Conservation (phyloP, 108 stramenopile species). For the Cyclotella choctawhatcheeana region DNA sequence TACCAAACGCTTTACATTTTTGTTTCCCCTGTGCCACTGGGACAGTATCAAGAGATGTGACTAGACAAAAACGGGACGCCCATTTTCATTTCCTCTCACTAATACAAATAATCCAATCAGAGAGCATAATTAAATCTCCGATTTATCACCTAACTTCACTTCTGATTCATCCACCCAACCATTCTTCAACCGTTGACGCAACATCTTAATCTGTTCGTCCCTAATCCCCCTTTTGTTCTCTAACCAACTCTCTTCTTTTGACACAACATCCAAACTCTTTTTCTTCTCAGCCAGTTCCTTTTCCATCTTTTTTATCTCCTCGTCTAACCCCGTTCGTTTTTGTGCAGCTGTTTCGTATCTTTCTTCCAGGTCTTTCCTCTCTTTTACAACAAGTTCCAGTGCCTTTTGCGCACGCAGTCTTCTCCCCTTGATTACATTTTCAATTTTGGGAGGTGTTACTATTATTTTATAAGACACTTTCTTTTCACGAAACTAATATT, state of each 20-base stretch:
- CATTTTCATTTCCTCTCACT: no score
- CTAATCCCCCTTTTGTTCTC: conserved; percentile 63
- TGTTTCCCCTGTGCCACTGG: no score
- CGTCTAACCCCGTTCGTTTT: conserved; percentile 49
- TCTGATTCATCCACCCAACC: conserved; percentile 85
- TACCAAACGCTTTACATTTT: background rate
- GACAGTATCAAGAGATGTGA: no score
- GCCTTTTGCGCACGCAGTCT: conserved; percentile 80
- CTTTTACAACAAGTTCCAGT: conserved; percentile 64
- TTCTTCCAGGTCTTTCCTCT: conserved; percentile 51
- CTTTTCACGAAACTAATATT: conserved; percentile 76
- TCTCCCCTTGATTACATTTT: conserved; percentile 68
- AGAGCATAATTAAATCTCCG: no score
- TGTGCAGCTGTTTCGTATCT: conserved; percentile 41
- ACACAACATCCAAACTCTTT: conserved; percentile 57
- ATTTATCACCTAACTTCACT: no score
- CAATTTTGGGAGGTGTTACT: conserved; percentile 69
- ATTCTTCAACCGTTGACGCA: conserved; percentile 61
- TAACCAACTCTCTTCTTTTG: conserved; percentile 73
- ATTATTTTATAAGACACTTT: conserved; percentile 76
- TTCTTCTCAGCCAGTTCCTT: conserved; percentile 66
- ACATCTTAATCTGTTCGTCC: conserved; percentile 59
- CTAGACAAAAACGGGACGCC: no score
- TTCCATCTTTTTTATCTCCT: conserved; percentile 56
- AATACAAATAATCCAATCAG: no score